Conservation (phyloP, 2,329 filamentous ascomycete genomes). For the Chaetomiaceae sp. region DNA sequence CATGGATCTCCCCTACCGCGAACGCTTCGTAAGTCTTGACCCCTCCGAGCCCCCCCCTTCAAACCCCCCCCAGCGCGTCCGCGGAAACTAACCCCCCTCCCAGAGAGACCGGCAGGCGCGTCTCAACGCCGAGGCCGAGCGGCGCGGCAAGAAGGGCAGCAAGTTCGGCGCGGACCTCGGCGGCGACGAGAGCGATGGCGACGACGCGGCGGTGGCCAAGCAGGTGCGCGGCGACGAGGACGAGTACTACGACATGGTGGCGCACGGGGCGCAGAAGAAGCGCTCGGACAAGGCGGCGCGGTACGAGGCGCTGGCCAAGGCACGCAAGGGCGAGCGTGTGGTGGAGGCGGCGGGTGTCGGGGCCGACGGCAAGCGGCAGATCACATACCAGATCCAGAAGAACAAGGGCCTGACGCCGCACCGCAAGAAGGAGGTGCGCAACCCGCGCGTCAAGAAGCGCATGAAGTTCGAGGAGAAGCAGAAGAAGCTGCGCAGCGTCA, state of each 20-base stretch:
- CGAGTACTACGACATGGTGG: conserved; percentile 88
- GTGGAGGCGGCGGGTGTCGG: conserved; percentile 66
- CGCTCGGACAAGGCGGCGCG: conserved; percentile 64
- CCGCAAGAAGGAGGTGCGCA: conserved; percentile 89
- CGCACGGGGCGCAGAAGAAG: conserved; percentile 64
- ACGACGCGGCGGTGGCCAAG: conserved; percentile 52
- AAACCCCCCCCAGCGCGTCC: neutral
- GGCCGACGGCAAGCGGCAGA: conserved; percentile 82
- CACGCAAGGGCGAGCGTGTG: conserved; percentile 59
- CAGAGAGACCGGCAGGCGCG: conserved; percentile 74
- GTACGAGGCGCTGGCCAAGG: conserved; percentile 52
- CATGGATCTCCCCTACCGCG: conserved; percentile 78
- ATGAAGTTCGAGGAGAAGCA: conserved; percentile 94
- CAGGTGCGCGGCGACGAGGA: conserved; percentile 52
- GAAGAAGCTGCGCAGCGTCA: conserved; percentile 91
- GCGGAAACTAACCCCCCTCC: conserved; percentile 12
- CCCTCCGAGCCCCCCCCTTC: too few species aligned
- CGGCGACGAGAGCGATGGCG: conserved; percentile 61
- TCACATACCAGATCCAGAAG: conserved; percentile 91
- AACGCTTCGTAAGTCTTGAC: conserved; percentile 54
- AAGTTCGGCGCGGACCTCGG: conserved; percentile 63
- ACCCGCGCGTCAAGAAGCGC: conserved; percentile 96
- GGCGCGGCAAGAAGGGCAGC: conserved; percentile 64
- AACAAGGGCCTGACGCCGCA: conserved; percentile 92
- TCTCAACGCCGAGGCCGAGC: conserved; percentile 83